Percentiles rank a stretch among this genome's conserved stretches.
phyloP scores from a whole-genome alignment of 129 eudicot genomes.

The Escallonia rubra region DNA sequence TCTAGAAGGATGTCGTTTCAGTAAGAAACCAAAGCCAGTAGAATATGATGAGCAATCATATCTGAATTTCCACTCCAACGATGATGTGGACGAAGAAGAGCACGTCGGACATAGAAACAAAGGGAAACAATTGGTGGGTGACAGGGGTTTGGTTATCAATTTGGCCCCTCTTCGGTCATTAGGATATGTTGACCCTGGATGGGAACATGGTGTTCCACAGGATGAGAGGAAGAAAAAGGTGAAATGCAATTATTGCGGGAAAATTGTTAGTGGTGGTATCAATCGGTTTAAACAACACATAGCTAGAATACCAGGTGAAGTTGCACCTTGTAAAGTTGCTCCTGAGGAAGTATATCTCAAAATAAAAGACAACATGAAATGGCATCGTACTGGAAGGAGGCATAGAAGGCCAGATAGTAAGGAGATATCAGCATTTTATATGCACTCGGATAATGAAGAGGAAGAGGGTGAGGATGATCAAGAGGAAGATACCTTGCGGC shows the following conservation, averaged over 20 bases:
- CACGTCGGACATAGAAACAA: conserved; percentile 46
- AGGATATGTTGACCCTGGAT: conserved; percentile 97
- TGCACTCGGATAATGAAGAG: conserved; percentile 74
- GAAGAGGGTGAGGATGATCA: conserved; percentile 71
- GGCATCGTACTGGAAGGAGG: conserved; percentile 97
- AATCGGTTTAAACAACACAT: conserved; percentile 94
- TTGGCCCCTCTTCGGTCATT: conserved; percentile 82
- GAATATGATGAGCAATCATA: conserved; percentile 65
- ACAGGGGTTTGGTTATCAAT: conserved; percentile 67
- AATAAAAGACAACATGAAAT: conserved; percentile 93
- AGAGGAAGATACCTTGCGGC: conserved; percentile 51
- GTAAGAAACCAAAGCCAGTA: conserved; percentile 58
- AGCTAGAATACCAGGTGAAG: conserved; percentile 97
- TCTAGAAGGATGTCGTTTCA: conserved; percentile 70
- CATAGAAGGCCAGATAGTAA: conserved; percentile 67
- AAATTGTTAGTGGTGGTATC: conserved; percentile 93
- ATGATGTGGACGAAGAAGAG: conserved; percentile 60
- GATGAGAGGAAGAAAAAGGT: conserved; percentile 97
- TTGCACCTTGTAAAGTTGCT: conserved; percentile 93
- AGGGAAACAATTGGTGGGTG: conserved; percentile 57
- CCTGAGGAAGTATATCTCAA: conserved; percentile 88
- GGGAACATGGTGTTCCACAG: conserved; percentile 95
- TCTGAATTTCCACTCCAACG: conserved; percentile 56
- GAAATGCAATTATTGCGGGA: conserved; percentile 93
- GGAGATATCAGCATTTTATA: conserved; percentile 46